phyloP scores from a whole-genome alignment of 805 yeast species.

The Yamadazyma phyllophila region DNA sequence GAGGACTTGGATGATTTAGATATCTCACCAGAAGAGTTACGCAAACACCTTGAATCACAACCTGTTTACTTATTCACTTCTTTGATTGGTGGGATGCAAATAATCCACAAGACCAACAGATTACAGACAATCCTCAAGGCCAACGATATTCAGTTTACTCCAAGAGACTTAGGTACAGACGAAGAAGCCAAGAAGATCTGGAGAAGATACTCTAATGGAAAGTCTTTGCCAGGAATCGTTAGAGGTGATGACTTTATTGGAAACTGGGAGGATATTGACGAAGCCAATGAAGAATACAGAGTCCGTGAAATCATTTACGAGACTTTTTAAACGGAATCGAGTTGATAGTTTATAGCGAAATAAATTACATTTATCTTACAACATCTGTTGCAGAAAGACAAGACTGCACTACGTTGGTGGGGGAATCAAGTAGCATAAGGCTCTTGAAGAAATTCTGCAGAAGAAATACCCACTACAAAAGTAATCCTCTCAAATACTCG shows the following conservation, averaged over 20 bases:
- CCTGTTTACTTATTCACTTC: slow-evolving; percentile 83
- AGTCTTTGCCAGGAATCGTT: slow-evolving; percentile 79
- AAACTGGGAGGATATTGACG: slow-evolving; percentile 81
- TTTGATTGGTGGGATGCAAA: slow-evolving; percentile 81
- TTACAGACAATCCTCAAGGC: slow-evolving; percentile 73
- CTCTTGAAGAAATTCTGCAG: too few species aligned
- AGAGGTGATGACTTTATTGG: slow-evolving; percentile 82
- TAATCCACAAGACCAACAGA: slow-evolving; percentile 74
- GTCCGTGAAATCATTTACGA: slow-evolving; percentile 65
- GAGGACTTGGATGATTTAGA: slow-evolving; percentile 21
- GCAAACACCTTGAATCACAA: slow-evolving; percentile 41
- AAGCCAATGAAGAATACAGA: slow-evolving; percentile 77
- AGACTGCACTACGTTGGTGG: too few species aligned
- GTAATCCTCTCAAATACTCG: too few species aligned
- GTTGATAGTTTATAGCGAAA: too few species aligned
- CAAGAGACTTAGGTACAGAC: slow-evolving; percentile 83
- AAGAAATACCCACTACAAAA: too few species aligned
- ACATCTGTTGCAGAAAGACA: too few species aligned
- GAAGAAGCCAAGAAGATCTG: slow-evolving; percentile 81
- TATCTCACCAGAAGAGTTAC: slow-evolving; percentile 41
- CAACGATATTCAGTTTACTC: slow-evolving; percentile 62
- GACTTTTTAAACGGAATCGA: slow-evolving; percentile 39
- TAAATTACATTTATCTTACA: too few species aligned
- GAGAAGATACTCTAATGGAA: slow-evolving; percentile 72
- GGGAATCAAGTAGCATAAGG: too few species aligned